These are phyloP conservation scores for Russula olivacea DNA, from an alignment of 768 basidiomycete genomes.

Conservation along the genomic window DNA sequence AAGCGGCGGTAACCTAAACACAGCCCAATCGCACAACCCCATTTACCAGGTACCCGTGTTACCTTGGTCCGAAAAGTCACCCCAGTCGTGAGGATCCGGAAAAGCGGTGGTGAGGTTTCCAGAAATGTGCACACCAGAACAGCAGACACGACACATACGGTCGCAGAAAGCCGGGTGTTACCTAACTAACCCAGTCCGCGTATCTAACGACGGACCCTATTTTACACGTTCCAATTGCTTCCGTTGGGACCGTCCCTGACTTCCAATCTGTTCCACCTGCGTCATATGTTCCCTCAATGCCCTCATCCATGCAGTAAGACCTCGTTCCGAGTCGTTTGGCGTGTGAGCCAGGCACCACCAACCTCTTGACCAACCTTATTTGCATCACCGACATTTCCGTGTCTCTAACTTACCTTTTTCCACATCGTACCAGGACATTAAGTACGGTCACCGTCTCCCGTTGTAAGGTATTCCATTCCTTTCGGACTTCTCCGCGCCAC, in stretches of 20 bases:
- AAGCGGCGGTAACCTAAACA: too few species aligned
- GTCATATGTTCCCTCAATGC: conserved; percentile 17
- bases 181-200: conserved; percentile 6
- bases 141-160: neutral
- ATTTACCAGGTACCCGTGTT: neutral
- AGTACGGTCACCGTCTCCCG: neutral
- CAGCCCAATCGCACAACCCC: neutral
- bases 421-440: neutral
- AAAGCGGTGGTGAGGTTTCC: neutral
- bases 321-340: neutral
- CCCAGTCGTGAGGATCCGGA: neutral
- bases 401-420: neutral
- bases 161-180: neutral
- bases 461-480: neutral
- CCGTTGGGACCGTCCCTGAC: neutral
- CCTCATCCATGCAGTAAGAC: neutral
- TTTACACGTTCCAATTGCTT: neutral
- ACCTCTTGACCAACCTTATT: conserved; percentile 12
- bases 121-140: neutral
- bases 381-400: neutral
- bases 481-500: neutral
- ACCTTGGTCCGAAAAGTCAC: neutral
- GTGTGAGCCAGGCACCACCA: conserved; percentile 11
- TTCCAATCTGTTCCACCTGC: neutral
- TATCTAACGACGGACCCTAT: conserved; percentile 4